Evolutionary conservation across 176 grass and related monocot species (phyloP).

Genomic region (Bothriochloa decipiens): DNA sequence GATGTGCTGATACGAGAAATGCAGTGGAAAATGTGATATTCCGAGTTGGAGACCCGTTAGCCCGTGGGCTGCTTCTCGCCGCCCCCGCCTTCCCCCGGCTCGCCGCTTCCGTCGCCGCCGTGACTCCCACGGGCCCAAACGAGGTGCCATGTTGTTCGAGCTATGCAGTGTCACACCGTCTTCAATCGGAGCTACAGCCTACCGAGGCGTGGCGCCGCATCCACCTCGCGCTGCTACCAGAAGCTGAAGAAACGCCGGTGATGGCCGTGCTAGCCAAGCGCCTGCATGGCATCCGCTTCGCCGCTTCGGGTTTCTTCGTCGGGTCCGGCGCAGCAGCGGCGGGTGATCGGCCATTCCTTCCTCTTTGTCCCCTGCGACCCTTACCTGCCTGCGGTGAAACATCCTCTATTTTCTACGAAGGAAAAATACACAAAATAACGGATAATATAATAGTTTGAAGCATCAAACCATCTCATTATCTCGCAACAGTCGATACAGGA

Average conservation of each 20-base stretch:
- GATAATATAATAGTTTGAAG: no score
- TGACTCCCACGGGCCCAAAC: neutral
- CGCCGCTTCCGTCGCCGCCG: neutral
- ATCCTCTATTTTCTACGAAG: no score
- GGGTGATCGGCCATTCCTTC: neutral
- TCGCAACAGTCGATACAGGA: no score
- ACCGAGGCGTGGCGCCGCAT: neutral
- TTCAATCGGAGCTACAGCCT: neutral
- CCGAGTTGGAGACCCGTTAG: neutral
- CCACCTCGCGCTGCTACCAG: slow-evolving; percentile 1
- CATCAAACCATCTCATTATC: no score
- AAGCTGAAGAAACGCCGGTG: neutral
- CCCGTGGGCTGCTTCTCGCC: neutral
- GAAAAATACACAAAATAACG: no score
- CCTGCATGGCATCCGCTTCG: neutral
- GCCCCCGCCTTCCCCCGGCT: neutral
- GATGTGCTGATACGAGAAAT: neutral
- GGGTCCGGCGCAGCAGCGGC: neutral
- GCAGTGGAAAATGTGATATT: no score
- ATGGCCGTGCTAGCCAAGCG: neutral
- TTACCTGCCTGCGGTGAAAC: neutral
- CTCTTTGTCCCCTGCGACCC: neutral
- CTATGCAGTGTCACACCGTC: neutral
- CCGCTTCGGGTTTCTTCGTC: neutral
- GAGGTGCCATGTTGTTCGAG: neutral